A percentile compares a stretch with the other conserved stretches of the same genome.
Conservation (phyloP, 495 filamentous ascomycete genomes). For the Tuber brumale region DNA sequence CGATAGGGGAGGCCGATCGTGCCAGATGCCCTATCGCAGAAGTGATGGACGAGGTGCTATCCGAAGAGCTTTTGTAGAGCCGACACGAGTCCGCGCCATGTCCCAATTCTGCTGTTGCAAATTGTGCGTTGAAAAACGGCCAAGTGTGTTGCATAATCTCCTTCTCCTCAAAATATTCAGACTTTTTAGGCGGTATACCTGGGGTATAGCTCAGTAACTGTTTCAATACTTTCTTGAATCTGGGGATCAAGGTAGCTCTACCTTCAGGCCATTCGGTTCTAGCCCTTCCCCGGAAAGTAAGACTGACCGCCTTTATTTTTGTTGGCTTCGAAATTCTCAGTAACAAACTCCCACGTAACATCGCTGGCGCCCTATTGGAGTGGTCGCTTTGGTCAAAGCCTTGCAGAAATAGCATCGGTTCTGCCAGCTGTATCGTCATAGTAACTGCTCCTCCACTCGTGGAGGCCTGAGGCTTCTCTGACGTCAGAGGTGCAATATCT, state of each 20-base stretch:
- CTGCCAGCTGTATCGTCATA: conserved; percentile 56
- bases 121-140: conserved; percentile 75
- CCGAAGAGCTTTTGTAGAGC: conserved; percentile 44
- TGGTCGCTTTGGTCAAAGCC: conserved; percentile 81
- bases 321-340: conserved; percentile 78
- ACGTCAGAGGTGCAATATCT: conserved; percentile 29
- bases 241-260: conserved; percentile 38
- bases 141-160: conserved; percentile 67
- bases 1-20: conserved; percentile 36
- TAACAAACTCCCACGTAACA: conserved; percentile 77
- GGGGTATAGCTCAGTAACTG: conserved; percentile 17
- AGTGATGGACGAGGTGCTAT: conserved; percentile 36
- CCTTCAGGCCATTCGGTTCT: conserved; percentile 96
- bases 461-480: conserved; percentile 50
- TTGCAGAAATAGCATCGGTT: conserved; percentile 82
- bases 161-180: conserved; percentile 74
- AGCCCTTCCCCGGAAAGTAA: conserved; percentile 78
- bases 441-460: conserved; percentile 48
- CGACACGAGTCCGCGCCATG: conserved; percentile 61
- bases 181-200: conserved; percentile 86
- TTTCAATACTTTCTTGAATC: not conserved
- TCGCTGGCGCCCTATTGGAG: conserved; percentile 63
- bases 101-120: conserved; percentile 54
- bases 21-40: conserved; percentile 43
- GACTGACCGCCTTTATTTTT: conserved; percentile 88